Evolutionary conservation across 2,329 filamentous ascomycete species (phyloP), one percentile per base, ranked within the genome.

Genomic region (Xylariaceae sp.): DNA sequence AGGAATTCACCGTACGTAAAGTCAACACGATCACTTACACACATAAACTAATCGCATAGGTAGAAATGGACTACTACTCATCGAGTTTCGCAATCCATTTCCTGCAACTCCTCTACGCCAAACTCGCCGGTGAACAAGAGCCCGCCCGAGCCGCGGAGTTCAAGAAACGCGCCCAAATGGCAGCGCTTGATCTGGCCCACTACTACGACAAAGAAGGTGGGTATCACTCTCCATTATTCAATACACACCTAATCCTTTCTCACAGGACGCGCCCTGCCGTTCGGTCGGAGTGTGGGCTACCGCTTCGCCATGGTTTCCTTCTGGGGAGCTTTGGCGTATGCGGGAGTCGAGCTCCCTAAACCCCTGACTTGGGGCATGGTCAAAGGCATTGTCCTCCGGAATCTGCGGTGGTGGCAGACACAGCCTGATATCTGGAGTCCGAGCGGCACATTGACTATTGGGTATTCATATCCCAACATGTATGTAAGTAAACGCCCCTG

Each of bases 271-370:
- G 81, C 87, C 1, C 88, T 91, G 55, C 89, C 89, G 0, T 93
- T 91, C 65, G 89, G 89, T 2, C 82, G 89, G 52, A 90, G 87
- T 55, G 81, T 92, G 53, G 89, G 88, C 5, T 93, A 93, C 71
- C 83, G 89, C n/a, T 92, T 91, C 72, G 89, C 88, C 53, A 92
- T 92, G 85, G 86, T 88, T n/a, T 88, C 85, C 0, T 92, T 92
- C 75, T 92, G 89, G 89, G 86, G 88, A 10, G 87, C 88, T 0
- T 74, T 92, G 34, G 89, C 88, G 1, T 91, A 90, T 67, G 88
- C 88, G 3, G 86, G 86, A 64, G 85, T 91, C 54, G 87, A 90
- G 56, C 79, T 91, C 4, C 88, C 88, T 0, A 79, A 78, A 6
- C 88, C 89, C 0, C 75, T 92, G 56, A 88, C 85, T 2, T 92